Base-by-base conservation (phyloP, 345 rosid species). In the Gossypioides kirkii region DNA sequence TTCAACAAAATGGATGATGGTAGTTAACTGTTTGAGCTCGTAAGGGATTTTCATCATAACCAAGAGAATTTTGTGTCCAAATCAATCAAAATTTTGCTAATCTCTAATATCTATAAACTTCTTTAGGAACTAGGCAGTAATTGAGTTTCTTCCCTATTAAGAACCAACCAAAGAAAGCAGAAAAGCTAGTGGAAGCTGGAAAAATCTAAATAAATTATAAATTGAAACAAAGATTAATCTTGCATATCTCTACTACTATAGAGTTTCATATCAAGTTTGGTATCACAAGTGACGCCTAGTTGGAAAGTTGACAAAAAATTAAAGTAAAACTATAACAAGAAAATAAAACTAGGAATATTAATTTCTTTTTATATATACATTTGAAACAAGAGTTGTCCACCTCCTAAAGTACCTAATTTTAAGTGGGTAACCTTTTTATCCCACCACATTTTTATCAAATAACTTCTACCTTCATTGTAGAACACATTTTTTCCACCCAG, bases 121-220 rank as follows among this genome's bases (percentile, higher is more conserved):
- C 10, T 32, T 32, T 5, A 42, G 6, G 28, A 42, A 65, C 70
- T 22, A 25, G 56, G 22, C 56, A 23, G 71, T 16, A 46, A 67
- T 46, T 23, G 13, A 25, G 56, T 14, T 45, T 66, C 41, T 66
- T 66, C 28, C 70, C 18, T 14, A 66, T 47, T 52, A 43, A 43
- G 53, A 43, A 65, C 69, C 69, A 64, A 64, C 7, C 25, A 20
- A 10, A 64, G 17, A 42, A 12, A 43, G 69, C 69, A 63, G 69
- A 64, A 64, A 64, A 64, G 52, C 69, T 66, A 23, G 18, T 13
- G 70, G 55, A 45, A 10, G 13, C 9, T 3, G 55, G 20, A 8
- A 66, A 66, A 45, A 45, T 22, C 18, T 45, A n/a, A n/a, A 41
- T 18, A 61, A 32, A 16, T 61, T 32, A 32, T 32, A 16, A 61